These are phyloP conservation scores for Aspergillus heteromorphus DNA, from an alignment of 495 filamentous ascomycete genomes.

Conservation along the genomic window DNA sequence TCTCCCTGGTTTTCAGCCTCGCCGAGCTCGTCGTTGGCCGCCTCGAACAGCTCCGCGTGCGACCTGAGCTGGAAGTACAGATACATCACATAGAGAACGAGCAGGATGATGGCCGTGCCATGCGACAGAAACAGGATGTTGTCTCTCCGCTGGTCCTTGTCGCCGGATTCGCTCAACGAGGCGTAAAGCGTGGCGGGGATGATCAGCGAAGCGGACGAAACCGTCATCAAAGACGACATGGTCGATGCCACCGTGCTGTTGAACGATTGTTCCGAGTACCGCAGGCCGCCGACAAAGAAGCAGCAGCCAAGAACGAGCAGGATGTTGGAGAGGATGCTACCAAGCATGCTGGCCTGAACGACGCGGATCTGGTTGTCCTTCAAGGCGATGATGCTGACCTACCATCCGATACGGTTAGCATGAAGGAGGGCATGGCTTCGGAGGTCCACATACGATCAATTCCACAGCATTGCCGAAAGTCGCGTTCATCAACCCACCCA, in stretches of 20 bases:
- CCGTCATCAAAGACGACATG: slow-evolving; percentile 92
- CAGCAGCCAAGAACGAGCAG: slow-evolving; percentile 94
- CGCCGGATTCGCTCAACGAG: slow-evolving; percentile 33
- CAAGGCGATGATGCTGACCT: slow-evolving; percentile 94
- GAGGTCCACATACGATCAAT: slow-evolving; percentile 68
- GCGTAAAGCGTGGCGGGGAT: slow-evolving; percentile 81
- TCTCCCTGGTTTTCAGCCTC: slow-evolving; percentile 28
- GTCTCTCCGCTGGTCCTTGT: slow-evolving; percentile 13
- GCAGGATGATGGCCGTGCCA: slow-evolving; percentile 83
- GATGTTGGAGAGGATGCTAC: slow-evolving; percentile 93
- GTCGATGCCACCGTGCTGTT: slow-evolving; percentile 86
- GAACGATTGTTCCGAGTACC: slow-evolving; percentile 65
- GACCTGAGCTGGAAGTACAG: slow-evolving; percentile 85
- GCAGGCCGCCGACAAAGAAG: slow-evolving; percentile 82
- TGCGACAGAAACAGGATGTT: slow-evolving; percentile 83
- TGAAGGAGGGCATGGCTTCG: neutral
- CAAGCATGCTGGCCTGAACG: slow-evolving; percentile 96
- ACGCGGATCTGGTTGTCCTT: slow-evolving; percentile 83
- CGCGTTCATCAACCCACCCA: slow-evolving; percentile 91
- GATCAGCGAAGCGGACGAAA: slow-evolving; percentile 85
- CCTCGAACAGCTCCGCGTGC: slow-evolving; percentile 76
- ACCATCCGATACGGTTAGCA: slow-evolving; percentile 13
- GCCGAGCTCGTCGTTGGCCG: slow-evolving; percentile 35
- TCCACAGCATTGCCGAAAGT: slow-evolving; percentile 99
- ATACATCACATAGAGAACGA: slow-evolving; percentile 85